These are phyloP conservation scores for Marasmius fiardii DNA, from an alignment of 1,284 basidiomycete genomes.

Conservation along the genomic window DNA sequence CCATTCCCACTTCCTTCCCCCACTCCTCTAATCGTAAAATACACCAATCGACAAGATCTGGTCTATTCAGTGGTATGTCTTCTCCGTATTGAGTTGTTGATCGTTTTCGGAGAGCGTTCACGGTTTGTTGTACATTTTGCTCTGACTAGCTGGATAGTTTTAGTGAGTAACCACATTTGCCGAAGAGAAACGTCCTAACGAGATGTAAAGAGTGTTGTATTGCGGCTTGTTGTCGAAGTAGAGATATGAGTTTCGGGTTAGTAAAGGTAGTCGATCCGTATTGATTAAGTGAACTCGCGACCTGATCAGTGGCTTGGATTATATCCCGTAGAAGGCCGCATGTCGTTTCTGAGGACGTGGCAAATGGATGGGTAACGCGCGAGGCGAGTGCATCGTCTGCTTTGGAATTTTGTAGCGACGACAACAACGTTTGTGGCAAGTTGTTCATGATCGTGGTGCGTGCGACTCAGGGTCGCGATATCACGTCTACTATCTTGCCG, in stretches of 20 bases:
- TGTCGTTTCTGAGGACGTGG: conserved; percentile 37
- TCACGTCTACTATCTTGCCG: no score
- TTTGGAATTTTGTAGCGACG: conserved; percentile 39
- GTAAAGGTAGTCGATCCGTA: conserved; percentile 47
- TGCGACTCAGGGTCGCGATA: no score
- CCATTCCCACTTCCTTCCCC: conserved; percentile 64
- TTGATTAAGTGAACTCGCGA: conserved; percentile 49
- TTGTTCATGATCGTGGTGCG: not conserved
- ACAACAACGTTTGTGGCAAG: conserved; percentile 33
- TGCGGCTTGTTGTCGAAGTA: conserved; percentile 58
- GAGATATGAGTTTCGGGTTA: conserved; percentile 63
- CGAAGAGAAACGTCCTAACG: conserved; percentile 32
- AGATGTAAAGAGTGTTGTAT: conserved; percentile 47
- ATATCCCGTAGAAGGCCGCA: conserved; percentile 45
- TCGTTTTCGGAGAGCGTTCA: conserved; percentile 40
- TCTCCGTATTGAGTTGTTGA: conserved; percentile 51
- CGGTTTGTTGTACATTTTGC: conserved; percentile 44
- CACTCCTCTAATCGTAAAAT: conserved; percentile 54
- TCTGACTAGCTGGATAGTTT: conserved; percentile 38
- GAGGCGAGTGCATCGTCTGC: conserved; percentile 31
- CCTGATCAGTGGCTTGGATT: conserved; percentile 46
- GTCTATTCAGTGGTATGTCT: conserved; percentile 51
- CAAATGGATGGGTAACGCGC: conserved; percentile 47
- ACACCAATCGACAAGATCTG: conserved; percentile 48
- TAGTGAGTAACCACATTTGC: conserved; percentile 15